Evolutionary conservation across 371 early-diverging fungal species (phyloP), one percentile per base, ranked within the genome.

Genomic region (Mortierella sp.): DNA sequence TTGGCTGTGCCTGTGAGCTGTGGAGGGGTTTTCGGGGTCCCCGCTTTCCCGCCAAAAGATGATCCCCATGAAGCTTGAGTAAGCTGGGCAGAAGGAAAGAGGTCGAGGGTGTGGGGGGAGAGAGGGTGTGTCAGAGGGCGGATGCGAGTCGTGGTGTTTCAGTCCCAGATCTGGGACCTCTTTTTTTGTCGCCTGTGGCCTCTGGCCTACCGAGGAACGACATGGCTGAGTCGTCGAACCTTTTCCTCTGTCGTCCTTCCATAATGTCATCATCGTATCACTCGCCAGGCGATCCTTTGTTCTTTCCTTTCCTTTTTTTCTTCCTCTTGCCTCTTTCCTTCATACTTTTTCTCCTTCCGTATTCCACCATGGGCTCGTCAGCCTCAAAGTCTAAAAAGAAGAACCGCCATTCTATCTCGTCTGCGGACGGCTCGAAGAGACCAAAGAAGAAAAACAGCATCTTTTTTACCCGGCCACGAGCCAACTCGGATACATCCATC

Each of bases 351-450:
- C 23, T 34, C 61, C n/a, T 18, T 26, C 43, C 46, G 47, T 46
- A 50, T 42, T 7, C 18, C 56, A 64, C 16, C 49, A 74, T 74
- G 76, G 76, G 76, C 61, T 69, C 76, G 31, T 60, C 65, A 12
- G 38, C 50, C 45, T 74, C 76, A 58, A 74, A 74, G 50, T 47
- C 61, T 54, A 74, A 68, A 46, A 61, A 59, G 52, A 67, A 67
- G 56, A 61, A 58, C 47, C 69, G 74, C 27, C 60, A 61, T 12
- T 61, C 65, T 23, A 49, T 51, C 26, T 53, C 58, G 26, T 53
- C 69, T 24, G 30, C 28, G 24, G 51, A 19, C 21, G 8, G 45
- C 26, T 39, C 53, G 13, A 24, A 30, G 19, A 62, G 49, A 28
- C 43, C 31, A 10, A 8, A 14, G 21, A 61, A 47, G 13, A 50